These are phyloP conservation scores for Schizonepeta tenuifolia DNA, from an alignment of 257 asterid species.

Conservation along the genomic window DNA sequence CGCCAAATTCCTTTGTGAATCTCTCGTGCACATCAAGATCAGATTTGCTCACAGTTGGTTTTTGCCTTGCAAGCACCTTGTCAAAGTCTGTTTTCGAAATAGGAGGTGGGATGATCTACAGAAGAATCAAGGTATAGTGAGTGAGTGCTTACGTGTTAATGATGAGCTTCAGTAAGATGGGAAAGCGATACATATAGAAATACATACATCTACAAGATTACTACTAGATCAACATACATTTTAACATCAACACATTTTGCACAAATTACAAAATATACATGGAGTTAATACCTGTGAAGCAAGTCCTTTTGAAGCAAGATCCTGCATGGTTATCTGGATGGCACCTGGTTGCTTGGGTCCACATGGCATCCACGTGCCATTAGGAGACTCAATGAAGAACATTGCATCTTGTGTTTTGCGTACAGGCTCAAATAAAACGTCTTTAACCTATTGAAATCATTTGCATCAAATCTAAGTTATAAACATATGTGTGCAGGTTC, in stretches of 20 bases:
- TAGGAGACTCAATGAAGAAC: conserved; percentile 65
- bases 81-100: conserved; percentile 85
- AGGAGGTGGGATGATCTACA: conserved; percentile 93
- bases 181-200: neutral
- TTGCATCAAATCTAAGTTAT: neutral
- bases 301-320: conserved; percentile 82
- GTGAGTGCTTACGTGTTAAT: neutral
- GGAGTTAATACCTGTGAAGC: conserved; percentile 65
- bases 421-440: conserved; percentile 94
- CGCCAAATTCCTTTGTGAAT: conserved; percentile 93
- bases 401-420: conserved; percentile 98
- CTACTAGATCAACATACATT: neutral
- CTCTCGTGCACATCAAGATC: conserved; percentile 95
- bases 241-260: neutral
- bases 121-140: conserved; percentile 19
- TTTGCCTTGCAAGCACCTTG: conserved; percentile 88
- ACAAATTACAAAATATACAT: conserved; percentile 1
- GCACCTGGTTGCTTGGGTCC: conserved; percentile 92
- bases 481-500: conserved; percentile 2
- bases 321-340: conserved; percentile 82
- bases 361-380: conserved; percentile 82
- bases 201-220: conserved; percentile 5
- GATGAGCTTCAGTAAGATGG: conserved; percentile 6
- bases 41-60: conserved; percentile 91
- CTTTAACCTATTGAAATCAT: conserved; percentile 72